These are phyloP conservation scores for Rosa lucieae DNA, from an alignment of 306 rosid species.

Conservation along the genomic window DNA sequence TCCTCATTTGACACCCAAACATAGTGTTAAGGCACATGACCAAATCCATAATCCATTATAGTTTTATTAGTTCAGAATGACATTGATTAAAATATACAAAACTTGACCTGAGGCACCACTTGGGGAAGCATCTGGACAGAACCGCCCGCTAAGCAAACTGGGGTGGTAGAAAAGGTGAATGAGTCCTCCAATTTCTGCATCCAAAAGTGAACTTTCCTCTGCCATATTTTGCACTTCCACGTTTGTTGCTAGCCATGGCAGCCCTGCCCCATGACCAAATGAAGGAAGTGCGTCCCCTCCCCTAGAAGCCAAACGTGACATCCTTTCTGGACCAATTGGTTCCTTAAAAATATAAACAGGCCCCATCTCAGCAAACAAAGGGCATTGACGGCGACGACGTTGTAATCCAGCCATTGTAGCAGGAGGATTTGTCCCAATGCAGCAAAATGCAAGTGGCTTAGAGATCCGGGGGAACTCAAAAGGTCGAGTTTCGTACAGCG, in stretches of 20 bases:
- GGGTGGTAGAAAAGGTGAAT: conserved; percentile 96
- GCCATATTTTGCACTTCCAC: conserved; percentile 60
- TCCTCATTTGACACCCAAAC: background rate
- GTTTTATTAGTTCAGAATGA: background rate
- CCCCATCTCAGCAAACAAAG: conserved; percentile 99
- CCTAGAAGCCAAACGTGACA: conserved; percentile 85
- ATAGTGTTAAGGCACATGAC: background rate
- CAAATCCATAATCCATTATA: background rate
- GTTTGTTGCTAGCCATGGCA: conserved; percentile 88
- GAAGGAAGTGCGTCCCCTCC: conserved; percentile 93
- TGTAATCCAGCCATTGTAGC: conserved; percentile 99
- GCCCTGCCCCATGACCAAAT: conserved; percentile 91
- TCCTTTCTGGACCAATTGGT: conserved; percentile 85
- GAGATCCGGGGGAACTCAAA: conserved; percentile 93
- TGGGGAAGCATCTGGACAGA: conserved; percentile 99
- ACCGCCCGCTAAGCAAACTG: conserved; percentile 83
- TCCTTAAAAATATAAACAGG: conserved; percentile 95
- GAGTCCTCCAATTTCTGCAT: conserved; percentile 89
- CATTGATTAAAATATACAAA: conserved; percentile 26
- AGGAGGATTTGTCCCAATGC: conserved; percentile 99
- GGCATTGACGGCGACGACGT: conserved; percentile 98
- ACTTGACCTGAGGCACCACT: conserved; percentile 83
- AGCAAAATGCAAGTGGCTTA: conserved; percentile 95
- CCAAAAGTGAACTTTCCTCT: conserved; percentile 80
- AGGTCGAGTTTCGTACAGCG: conserved; percentile 85